These are phyloP conservation scores for Spiromastix sp. DNA, from an alignment of 2,329 filamentous ascomycete species.

Conservation along the genomic window DNA sequence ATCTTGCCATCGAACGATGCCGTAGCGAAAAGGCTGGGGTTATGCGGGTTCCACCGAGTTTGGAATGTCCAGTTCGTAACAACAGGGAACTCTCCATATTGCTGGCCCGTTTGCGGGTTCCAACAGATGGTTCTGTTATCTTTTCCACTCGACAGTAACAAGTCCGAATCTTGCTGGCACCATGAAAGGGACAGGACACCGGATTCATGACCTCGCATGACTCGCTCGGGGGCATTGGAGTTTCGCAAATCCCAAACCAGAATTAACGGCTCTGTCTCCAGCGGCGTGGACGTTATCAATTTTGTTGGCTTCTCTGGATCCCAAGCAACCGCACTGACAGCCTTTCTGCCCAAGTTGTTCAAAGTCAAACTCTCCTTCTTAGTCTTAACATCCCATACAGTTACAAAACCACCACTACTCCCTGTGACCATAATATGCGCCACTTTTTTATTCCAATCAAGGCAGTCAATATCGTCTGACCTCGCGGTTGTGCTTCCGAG, in stretches of 20 bases:
- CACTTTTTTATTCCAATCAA: constrained; percentile 98
- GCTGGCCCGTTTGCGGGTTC: constrained; percentile 86
- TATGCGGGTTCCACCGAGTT: constrained; percentile 85
- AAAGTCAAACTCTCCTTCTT: constrained; percentile 95
- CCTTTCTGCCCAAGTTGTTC: constrained; percentile 79
- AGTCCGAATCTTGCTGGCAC: constrained; percentile 82
- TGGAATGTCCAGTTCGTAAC: constrained; percentile 99
- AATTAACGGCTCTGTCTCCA: constrained; percentile 80
- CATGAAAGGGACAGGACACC: constrained; percentile 90
- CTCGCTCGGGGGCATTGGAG: constrained; percentile 78
- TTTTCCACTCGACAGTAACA: constrained; percentile 88
- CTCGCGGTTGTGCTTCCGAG: constrained; percentile 80
- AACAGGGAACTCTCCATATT: constrained; percentile 85
- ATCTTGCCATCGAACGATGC: constrained; percentile 98
- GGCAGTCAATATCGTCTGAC: constrained; percentile 87
- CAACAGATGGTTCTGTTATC: constrained; percentile 92
- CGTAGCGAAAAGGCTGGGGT: constrained; percentile 84
- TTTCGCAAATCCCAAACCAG: constrained; percentile 92
- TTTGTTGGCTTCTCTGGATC: constrained; percentile 91
- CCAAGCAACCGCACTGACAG: constrained; percentile 93
- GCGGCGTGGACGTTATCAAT: constrained; percentile 81
- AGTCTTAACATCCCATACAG: constrained; percentile 95
- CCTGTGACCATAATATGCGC: constrained; percentile 93
- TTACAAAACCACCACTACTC: constrained; percentile 86
- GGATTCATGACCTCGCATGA: constrained; percentile 81